Conservation (phyloP, 345 rosid genomes). For the Dovyalis caffra region DNA sequence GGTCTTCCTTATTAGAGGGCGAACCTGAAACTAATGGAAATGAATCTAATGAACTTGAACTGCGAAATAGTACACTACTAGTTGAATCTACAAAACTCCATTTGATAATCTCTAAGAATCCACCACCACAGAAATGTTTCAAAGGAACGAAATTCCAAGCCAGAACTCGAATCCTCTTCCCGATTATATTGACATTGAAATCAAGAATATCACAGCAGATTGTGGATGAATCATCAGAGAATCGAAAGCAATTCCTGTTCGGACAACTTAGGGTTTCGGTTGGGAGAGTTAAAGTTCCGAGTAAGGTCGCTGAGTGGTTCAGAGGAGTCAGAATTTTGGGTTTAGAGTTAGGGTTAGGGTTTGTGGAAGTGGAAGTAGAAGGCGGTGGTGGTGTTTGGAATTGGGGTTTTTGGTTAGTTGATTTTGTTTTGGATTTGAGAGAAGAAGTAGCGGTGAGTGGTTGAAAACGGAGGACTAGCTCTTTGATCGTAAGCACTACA, state of each 20-base stretch:
- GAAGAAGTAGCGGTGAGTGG: slow-evolving; percentile 60
- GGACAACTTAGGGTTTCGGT: slow-evolving; percentile 49
- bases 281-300: slow-evolving; percentile 65
- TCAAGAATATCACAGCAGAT: slow-evolving; percentile 75
- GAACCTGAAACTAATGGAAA: slow-evolving; percentile 38
- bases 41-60: slow-evolving; percentile 36
- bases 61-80: slow-evolving; percentile 18
- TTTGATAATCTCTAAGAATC: slow-evolving; percentile 75
- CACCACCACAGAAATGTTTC: slow-evolving; percentile 37
- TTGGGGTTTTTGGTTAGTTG: slow-evolving; percentile 11
- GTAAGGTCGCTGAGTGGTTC: slow-evolving; percentile 40
- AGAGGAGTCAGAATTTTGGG: slow-evolving; percentile 44
- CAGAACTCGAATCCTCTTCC: slow-evolving; percentile 43
- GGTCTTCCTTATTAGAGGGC: slow-evolving; percentile 6
- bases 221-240: slow-evolving; percentile 51
- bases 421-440: slow-evolving; percentile 27
- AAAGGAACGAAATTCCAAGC: slow-evolving; percentile 80
- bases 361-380: no score
- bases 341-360: slow-evolving; percentile 22
- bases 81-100: slow-evolving; percentile 44
- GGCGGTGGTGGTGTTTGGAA: slow-evolving; percentile 1
- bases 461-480: slow-evolving; percentile 41
- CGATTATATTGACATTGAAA: slow-evolving; percentile 38
- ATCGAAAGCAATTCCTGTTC: slow-evolving; percentile 56
- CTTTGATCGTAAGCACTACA: slow-evolving; percentile 40